These are phyloP conservation scores for Lactarius hengduanensis DNA, from an alignment of 768 basidiomycete species.

Conservation along the genomic window DNA sequence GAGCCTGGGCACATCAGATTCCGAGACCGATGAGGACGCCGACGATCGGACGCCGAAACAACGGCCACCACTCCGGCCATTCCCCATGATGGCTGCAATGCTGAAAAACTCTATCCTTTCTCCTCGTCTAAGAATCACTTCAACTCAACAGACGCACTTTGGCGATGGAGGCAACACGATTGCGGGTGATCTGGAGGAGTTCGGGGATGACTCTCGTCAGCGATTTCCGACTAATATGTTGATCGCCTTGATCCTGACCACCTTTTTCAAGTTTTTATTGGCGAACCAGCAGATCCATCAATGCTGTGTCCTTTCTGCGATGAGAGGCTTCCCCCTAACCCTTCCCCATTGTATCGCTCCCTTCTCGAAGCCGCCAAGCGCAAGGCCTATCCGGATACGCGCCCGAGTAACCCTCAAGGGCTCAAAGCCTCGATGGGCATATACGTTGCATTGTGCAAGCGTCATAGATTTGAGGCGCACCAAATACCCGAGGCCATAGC, in stretches of 20 bases:
- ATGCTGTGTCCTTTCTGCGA: slow-evolving; percentile 84
- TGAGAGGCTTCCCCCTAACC: slow-evolving; percentile 56
- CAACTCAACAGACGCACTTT: neutral
- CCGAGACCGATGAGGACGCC: slow-evolving; percentile 10
- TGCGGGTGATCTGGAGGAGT: slow-evolving; percentile 2
- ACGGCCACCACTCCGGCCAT: slow-evolving; percentile 21
- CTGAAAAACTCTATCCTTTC: neutral
- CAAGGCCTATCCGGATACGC: slow-evolving; percentile 59
- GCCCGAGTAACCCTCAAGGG: slow-evolving; percentile 67
- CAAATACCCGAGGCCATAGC: slow-evolving; percentile 68
- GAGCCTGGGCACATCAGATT: neutral
- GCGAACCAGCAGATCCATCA: slow-evolving; percentile 55
- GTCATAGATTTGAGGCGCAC: slow-evolving; percentile 74
- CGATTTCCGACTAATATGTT: neutral
- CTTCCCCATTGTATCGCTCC: slow-evolving; percentile 55
- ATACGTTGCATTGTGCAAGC: slow-evolving; percentile 70
- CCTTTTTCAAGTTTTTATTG: slow-evolving; percentile 48
- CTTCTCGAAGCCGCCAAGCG: slow-evolving; percentile 52
- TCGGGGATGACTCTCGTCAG: slow-evolving; percentile 28
- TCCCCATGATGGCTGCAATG: slow-evolving; percentile 26
- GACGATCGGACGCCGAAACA: slow-evolving; percentile 11
- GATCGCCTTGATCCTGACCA: neutral
- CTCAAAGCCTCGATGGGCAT: slow-evolving; percentile 48
- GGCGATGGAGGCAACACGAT: neutral
- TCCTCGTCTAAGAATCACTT: neutral